phyloP scores from a whole-genome alignment of 768 basidiomycete species.

The Mycena latifolia region DNA sequence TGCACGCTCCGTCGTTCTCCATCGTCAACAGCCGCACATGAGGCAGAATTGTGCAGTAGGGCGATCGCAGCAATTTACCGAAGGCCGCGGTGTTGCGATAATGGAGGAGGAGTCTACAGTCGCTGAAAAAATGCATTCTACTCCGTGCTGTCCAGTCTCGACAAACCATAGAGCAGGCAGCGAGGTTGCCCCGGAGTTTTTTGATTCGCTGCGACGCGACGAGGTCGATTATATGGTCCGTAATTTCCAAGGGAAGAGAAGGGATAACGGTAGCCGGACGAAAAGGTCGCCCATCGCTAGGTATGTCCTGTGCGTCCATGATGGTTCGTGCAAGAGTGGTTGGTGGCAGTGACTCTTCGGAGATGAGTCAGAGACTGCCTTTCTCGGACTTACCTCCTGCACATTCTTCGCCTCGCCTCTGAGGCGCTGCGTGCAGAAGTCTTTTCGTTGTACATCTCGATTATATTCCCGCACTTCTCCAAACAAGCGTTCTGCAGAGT shows the following conservation, averaged over 20 bases:
- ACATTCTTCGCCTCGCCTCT: no score
- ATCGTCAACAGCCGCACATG: conserved; percentile 14
- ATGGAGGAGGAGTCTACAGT: conserved; percentile 9
- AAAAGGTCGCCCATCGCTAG: no score
- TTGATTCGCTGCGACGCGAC: conserved; percentile 1
- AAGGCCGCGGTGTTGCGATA: neutral
- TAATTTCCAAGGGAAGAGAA: conserved; percentile 2
- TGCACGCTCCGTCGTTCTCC: neutral
- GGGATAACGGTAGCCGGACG: no score
- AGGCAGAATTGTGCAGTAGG: conserved; percentile 13
- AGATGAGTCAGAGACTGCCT: no score
- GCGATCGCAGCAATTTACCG: conserved; percentile 3
- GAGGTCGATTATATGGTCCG: conserved; percentile 14
- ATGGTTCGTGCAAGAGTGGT: no score
- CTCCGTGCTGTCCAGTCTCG: conserved; percentile 8
- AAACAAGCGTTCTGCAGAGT: no score
- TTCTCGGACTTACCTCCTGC: no score
- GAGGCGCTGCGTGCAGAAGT: no score
- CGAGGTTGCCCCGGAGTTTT: neutral
- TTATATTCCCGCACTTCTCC: no score
- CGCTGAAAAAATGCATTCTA: conserved; percentile 7
- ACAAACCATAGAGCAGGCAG: conserved; percentile 14
- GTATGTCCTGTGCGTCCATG: no score
- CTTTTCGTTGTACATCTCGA: no score
- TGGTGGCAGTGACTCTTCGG: no score